Conservation (phyloP, 2,329 filamentous ascomycete species). For the Monilinia vaccinii-corymbosi region DNA sequence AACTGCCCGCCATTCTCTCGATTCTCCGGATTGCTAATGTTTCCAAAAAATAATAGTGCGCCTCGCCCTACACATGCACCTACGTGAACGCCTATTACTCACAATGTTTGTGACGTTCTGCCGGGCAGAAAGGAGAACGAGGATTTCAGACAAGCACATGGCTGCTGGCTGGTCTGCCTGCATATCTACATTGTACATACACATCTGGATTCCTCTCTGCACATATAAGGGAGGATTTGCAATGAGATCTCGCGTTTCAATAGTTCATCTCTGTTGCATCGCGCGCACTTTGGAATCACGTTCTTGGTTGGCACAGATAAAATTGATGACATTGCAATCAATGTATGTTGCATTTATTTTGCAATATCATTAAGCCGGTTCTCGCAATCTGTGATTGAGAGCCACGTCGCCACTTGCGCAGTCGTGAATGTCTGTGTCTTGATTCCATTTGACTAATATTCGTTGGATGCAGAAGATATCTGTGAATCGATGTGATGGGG, state of each 20-base stretch:
- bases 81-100: background rate
- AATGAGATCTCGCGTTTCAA: background rate
- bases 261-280: background rate
- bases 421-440: too few relatives aligned
- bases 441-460: too few relatives aligned
- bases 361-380: too few relatives aligned
- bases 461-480: too few relatives aligned
- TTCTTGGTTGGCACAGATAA: too few relatives aligned
- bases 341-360: too few relatives aligned
- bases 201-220: background rate
- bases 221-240: background rate
- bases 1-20: too few relatives aligned
- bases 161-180: background rate
- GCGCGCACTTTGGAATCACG: too few relatives aligned
- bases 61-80: constrained; percentile 2
- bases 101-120: constrained; percentile 7
- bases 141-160: background rate
- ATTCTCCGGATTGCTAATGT: background rate
- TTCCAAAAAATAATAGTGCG: background rate
- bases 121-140: background rate
- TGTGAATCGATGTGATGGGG: too few relatives aligned
- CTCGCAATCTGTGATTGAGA: too few relatives aligned
- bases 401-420: too few relatives aligned
- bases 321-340: too few relatives aligned
- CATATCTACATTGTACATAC: background rate